Evolutionary conservation across 352 stramenopile species (phyloP), one percentile per base, ranked within the genome.

Genomic region (Pythium biforme): DNA sequence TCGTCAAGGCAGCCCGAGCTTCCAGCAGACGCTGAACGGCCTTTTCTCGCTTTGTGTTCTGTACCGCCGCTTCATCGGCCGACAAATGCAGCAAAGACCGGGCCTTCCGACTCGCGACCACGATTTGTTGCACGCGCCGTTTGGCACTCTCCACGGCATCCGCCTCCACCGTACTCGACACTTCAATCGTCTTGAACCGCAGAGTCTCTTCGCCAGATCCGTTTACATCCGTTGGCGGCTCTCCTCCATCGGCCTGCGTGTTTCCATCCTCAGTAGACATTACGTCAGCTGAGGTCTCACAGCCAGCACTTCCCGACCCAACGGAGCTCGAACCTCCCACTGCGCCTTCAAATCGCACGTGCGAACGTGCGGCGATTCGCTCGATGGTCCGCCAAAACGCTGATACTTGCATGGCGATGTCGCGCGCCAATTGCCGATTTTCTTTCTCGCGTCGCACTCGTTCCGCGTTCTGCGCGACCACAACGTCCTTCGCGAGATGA

Each of bases 321-420:
- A 29, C 17, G 2, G 19, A 22, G 22, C 37, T 55, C 31, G 22
- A 29, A 25, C 34, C 26, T 4, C 49, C 49, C 29, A 27, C 56
- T 33, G 50, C 50, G 4, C 59, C 64, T 63, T 93, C 84, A 52
- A 93, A 87, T 2, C 86, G 76, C 19, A 88, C 79, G 45, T 83
- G 69, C n/a, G 86, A 91, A 5, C 86, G 73, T 14, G 86, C 83
- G 47, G 86, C 86, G 55, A 92, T 92, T 5, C 86, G 76, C 69
- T 95, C 86, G 68, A 95, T 92, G 6, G 85, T 88, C 8, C 85
- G 76, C 86, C 86, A 95, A 58, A 94, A 95, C 1, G 83, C 79
- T 1, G 83, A 88, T 12, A 95, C 66, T 31, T 92, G 84, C 54
- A 86, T 37, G 11, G 85, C 79, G 27, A 95, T 72, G 2, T 81